Evolutionary conservation across 139 green algal species (phyloP).

Genomic region (Volvox africanus): DNA sequence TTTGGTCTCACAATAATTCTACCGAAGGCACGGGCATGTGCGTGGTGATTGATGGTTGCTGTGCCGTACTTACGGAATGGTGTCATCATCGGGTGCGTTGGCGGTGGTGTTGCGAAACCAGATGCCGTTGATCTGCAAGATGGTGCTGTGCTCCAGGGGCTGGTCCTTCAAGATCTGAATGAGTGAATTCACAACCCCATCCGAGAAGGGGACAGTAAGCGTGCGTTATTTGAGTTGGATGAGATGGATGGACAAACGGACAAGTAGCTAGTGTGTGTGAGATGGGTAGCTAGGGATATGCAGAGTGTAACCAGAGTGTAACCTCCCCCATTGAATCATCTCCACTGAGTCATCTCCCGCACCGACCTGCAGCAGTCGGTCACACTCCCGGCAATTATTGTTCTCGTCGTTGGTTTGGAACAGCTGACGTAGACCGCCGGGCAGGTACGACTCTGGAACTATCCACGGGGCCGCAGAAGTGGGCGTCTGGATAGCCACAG

Average conservation of each 20-base stretch:
- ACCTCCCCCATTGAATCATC: no score
- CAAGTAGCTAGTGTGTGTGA: background rate
- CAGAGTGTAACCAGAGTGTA: no score
- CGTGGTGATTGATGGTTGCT: no score
- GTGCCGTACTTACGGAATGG: conserved; percentile 17
- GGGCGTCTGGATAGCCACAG: conserved; percentile 6
- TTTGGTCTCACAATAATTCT: no score
- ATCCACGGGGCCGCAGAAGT: background rate
- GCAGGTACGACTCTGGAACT: conserved; percentile 16
- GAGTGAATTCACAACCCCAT: no score
- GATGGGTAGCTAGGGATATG: background rate
- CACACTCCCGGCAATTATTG: background rate
- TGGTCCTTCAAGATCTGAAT: background rate
- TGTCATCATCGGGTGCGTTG: conserved; percentile 2
- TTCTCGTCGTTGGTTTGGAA: background rate
- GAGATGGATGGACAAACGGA: background rate
- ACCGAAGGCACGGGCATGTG: no score
- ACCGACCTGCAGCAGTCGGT: background rate
- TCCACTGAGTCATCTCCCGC: no score
- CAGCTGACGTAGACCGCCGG: background rate
- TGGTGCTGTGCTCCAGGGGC: conserved; percentile 10
- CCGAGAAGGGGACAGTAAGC: no score
- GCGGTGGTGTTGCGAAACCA: background rate
- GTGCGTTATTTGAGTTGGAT: no score
- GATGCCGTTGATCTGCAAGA: conserved; percentile 31